Percentiles rank a stretch among this genome's conserved stretches.
phyloP scores from a whole-genome alignment of 371 early-diverging fungal genomes.

The Mortierella sp. region DNA sequence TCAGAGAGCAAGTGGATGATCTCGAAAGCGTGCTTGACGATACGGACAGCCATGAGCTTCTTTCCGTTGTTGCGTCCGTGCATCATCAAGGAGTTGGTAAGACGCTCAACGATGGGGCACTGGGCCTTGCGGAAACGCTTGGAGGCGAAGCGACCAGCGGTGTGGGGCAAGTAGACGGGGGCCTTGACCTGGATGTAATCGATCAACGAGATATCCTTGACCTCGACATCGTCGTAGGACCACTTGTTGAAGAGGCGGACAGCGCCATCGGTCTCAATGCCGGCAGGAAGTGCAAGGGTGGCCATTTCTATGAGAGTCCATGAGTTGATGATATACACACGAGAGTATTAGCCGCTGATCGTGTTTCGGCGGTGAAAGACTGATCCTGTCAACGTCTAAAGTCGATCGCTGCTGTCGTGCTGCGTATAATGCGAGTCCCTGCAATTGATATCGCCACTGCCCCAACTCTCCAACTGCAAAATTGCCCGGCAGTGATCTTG shows the following conservation, averaged over 20 bases:
- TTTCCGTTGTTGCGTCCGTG: conserved; percentile 99
- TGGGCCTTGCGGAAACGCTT: conserved; percentile 99
- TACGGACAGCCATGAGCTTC: conserved; percentile 99
- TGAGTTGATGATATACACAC: background rate
- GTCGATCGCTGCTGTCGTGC: background rate
- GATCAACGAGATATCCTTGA: conserved; percentile 95
- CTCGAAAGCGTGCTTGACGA: conserved; percentile 99
- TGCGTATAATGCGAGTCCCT: too few species aligned
- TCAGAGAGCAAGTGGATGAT: conserved; percentile 99
- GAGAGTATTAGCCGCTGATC: background rate
- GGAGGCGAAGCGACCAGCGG: conserved; percentile 98
- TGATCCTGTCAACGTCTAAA: background rate
- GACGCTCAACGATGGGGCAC: conserved; percentile 99
- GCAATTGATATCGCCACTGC: background rate
- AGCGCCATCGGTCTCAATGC: conserved; percentile 75
- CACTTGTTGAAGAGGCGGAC: conserved; percentile 94
- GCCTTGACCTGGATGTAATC: conserved; percentile 97
- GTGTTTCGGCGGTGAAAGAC: background rate
- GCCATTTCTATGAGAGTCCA: conserved; percentile 61
- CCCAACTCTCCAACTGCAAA: background rate
- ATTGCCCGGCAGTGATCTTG: background rate
- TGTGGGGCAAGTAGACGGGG: conserved; percentile 98
- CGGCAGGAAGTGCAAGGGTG: conserved; percentile 77
- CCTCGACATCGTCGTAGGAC: conserved; percentile 96
- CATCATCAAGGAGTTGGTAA: conserved; percentile 99